phyloP scores from a whole-genome alignment of 768 basidiomycete genomes.

The Russula vinacea region DNA sequence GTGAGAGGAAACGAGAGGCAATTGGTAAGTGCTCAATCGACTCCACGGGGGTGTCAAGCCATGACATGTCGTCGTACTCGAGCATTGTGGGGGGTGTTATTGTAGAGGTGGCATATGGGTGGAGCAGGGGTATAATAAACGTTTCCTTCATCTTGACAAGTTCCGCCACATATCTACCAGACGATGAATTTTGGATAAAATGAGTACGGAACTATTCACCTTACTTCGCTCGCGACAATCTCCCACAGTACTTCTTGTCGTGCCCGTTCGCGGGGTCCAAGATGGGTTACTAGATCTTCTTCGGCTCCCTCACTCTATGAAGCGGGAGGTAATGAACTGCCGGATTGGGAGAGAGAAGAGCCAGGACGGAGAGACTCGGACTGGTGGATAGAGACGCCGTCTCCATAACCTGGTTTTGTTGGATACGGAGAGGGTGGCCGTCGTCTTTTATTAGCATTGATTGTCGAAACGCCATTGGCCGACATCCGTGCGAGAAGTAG shows the following conservation, averaged over 20 bases:
- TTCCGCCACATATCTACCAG: conserved; percentile 82
- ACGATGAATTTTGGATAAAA: no score
- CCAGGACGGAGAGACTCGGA: no score
- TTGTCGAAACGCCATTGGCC: no score
- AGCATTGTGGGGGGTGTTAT: no score
- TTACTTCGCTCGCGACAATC: conserved; percentile 93
- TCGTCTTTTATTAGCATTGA: no score
- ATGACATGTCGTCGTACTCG: conserved; percentile 67
- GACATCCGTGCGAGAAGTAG: no score
- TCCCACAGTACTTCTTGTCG: conserved; percentile 96
- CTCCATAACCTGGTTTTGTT: no score
- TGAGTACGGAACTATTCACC: no score
- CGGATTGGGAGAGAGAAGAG: no score
- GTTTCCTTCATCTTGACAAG: conserved; percentile 89
- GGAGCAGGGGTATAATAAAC: conserved; percentile 85
- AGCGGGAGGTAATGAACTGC: no score
- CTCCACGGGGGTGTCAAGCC: conserved; percentile 65
- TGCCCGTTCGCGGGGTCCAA: conserved; percentile 91
- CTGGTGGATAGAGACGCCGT: no score
- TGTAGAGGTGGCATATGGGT: no score
- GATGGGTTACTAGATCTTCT: conserved; percentile 90
- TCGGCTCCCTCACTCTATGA: conserved; percentile 96
- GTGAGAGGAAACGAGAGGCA: conserved; percentile 87
- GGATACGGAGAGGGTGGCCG: conserved; percentile 65
- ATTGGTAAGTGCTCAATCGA: conserved; percentile 79